Evolutionary conservation across 306 rosid genomes (phyloP).

Genomic region (Vicia villosa): DNA sequence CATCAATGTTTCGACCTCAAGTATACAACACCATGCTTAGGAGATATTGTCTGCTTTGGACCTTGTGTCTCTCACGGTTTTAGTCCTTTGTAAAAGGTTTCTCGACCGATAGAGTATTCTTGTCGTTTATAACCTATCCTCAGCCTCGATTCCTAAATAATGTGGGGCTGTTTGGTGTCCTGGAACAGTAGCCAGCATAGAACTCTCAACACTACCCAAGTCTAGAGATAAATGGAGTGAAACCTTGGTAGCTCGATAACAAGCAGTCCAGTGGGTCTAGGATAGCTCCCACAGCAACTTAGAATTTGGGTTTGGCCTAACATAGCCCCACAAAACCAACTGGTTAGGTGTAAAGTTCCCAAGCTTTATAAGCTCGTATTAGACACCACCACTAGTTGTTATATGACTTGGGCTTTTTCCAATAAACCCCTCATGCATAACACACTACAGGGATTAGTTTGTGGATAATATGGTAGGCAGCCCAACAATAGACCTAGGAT

Average conservation of each 20-base stretch:
- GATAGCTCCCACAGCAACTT: neutral
- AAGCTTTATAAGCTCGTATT: neutral
- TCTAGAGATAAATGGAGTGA: neutral
- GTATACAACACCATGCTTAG: neutral
- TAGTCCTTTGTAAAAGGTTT: neutral
- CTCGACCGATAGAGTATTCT: neutral
- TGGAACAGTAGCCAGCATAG: neutral
- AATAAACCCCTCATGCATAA: neutral
- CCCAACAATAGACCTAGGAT: neutral
- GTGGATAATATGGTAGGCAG: neutral
- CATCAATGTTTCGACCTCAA: neutral
- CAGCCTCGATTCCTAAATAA: neutral
- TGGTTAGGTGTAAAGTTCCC: neutral
- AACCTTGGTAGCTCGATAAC: neutral
- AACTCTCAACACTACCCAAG: neutral
- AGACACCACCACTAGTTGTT: neutral
- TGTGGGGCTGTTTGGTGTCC: too few species aligned
- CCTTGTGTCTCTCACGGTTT: neutral
- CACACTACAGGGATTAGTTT: neutral
- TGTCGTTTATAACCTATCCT: neutral
- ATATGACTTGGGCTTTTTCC: neutral
- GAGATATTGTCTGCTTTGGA: neutral
- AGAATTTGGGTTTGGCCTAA: neutral
- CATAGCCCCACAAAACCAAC: neutral
- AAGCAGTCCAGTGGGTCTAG: neutral